Base-by-base conservation (phyloP, 768 basidiomycete genomes). In the Nidularia pulvinata region DNA sequence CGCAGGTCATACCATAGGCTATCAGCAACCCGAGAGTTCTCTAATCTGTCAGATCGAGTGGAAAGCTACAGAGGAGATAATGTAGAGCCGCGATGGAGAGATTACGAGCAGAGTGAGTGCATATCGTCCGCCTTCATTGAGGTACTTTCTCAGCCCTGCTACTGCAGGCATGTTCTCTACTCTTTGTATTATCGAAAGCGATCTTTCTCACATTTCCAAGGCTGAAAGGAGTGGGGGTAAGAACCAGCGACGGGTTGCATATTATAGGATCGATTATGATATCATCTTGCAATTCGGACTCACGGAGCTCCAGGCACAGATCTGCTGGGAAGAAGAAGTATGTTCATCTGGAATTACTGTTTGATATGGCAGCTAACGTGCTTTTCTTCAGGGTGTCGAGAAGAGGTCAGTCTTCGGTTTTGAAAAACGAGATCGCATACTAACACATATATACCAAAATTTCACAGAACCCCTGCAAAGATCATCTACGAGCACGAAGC, bases 221-320 rank as follows among this genome's bases (percentile, higher is more conserved):
- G n/a, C n/a, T n/a, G n/a, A n/a, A n/a, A n/a, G n/a, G n/a, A n/a
- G n/a, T n/a, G n/a, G n/a, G n/a, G 37, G 37, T 7, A 7, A 9
- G 7, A 7, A 39, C 9, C 37, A 39, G 37, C 37, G 37, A 39
- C 9, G 49, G 22, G 6, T 33, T 10, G 44, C 47, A 3, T 74
- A 66, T 49, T 78, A 65, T 52, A 52, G 62, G 34, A 57, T 77
- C 34, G 58, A 69, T 3, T 77, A 66, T 52, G 73, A 76, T n/a
- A 65, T 84, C 5, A 66, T 83, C 7, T 55, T 84, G 22, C 62
- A 77, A 6, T 82, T 84, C 51, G 83, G 83, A 4, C 57, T 78
- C 46, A 83, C 81, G 2, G 83, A 84, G 55, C 60, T 83, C 55
- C 75, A 72, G 53, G 82, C 81, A 0, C 76, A 80, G 47, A 71